phyloP scores from a whole-genome alignment of 2,329 filamentous ascomycete species.

The Xylariomycetidae sp. region DNA sequence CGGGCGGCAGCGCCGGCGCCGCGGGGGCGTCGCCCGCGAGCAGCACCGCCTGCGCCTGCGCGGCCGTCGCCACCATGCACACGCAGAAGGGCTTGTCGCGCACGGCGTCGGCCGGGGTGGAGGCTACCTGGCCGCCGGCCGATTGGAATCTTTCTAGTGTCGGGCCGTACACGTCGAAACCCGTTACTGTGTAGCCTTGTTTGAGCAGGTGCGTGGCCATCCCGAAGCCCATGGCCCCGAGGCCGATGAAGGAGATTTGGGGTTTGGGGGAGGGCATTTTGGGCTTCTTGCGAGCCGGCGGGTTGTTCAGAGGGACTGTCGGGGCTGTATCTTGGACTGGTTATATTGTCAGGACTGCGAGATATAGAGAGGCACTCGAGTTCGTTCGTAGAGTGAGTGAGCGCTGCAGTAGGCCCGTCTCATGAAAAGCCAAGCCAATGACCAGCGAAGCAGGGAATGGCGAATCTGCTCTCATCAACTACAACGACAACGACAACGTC shows the following conservation, averaged over 20 bases:
- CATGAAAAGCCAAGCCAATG: too few species aligned
- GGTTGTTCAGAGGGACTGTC: not conserved
- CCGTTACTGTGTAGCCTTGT: constrained; percentile 59
- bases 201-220: constrained; percentile 72
- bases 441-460: too few species aligned
- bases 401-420: too few species aligned
- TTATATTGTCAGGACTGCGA: too few species aligned
- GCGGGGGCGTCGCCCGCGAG: constrained; percentile 49
- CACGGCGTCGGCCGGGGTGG: constrained; percentile 57
- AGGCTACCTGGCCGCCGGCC: constrained; percentile 54
- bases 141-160: constrained; percentile 59
- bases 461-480: too few species aligned
- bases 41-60: constrained; percentile 60
- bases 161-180: constrained; percentile 64
- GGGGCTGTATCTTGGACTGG: too few species aligned
- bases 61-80: constrained; percentile 70
- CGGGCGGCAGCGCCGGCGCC: constrained; percentile 41
- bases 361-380: too few species aligned
- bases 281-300: not conserved
- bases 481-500: too few species aligned
- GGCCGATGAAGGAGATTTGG: constrained; percentile 61
- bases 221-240: constrained; percentile 76
- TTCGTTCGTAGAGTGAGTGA: too few species aligned
- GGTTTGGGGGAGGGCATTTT: constrained; percentile 28
- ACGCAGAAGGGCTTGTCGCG: constrained; percentile 53